Base-by-base conservation (phyloP, 2,329 filamentous ascomycete species). In the Colletotrichum orchidophilum region DNA sequence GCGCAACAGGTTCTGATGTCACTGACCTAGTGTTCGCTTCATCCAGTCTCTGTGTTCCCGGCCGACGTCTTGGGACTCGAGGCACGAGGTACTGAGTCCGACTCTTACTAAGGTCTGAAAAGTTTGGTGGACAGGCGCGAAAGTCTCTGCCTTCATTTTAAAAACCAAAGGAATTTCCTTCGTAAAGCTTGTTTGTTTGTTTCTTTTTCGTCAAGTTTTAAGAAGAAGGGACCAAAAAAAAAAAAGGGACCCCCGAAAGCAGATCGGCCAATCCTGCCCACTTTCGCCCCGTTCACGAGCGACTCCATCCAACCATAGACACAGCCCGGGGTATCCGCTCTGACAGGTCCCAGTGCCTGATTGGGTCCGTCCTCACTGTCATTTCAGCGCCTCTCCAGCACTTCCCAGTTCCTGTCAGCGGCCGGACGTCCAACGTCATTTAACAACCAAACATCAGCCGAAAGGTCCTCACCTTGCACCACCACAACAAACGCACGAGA, bases 381-480 rank as follows among this genome's bases (percentile, higher is more conserved):
- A 63, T 71, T 71, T 68, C 58, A 71, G 64, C 46, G 69, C 50
- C 58, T 71, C 31, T 63, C 46, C 64, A 69, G 58, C 69, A 59
- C 58, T 71, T 71, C 69, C 69, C 69, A 63, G 69, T 71, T 63
- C 65, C 64, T 39, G 65, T 63, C 69, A 69, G 69, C 64, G 59
- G 52, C 42, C 58, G 33, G 61, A 61, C 55, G 50, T 64, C 70
- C 61, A 70, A 63, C 70, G 70, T 72, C 70, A 70, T 72, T 72
- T 72, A 70, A 70, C 70, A 42, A 55, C 66, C 52, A 61, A 61
- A 70, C 70, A 70, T 70, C 70, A 61, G 70, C 70, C 61, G 66
- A 66, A 66, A 66, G 50, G 65, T 70, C 69, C 69, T 68, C 53
- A 62, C 39, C 50, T 62, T 26, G 42, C 65, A 71, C 46, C 46